These are phyloP conservation scores for Pholiota molesta DNA, from an alignment of 768 basidiomycete species.

Conservation along the genomic window DNA sequence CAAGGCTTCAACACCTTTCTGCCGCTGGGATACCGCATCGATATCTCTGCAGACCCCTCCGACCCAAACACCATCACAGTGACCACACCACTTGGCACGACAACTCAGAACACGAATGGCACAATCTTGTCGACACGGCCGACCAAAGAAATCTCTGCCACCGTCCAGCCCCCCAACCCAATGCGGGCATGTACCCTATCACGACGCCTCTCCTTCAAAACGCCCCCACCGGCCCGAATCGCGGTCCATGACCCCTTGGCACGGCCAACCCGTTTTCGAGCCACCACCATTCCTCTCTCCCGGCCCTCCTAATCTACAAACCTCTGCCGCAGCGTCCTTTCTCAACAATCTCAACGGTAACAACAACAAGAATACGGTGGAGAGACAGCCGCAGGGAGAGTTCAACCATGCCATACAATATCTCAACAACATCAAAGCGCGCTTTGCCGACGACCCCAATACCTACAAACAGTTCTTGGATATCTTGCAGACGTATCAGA, in stretches of 20 bases:
- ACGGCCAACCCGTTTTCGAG: constrained; percentile 41
- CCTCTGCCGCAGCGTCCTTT: constrained; percentile 65
- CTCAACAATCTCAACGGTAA: constrained; percentile 55
- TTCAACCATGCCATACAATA: constrained; percentile 97
- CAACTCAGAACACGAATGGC: constrained; percentile 62
- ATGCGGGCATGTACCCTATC: constrained; percentile 28
- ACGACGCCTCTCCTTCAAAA: constrained; percentile 36
- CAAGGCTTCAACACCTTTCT: constrained; percentile 99
- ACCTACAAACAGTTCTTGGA: constrained; percentile 91
- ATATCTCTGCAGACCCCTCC: constrained; percentile 71
- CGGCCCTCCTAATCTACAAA: constrained; percentile 47
- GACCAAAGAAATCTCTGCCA: constrained; percentile 33
- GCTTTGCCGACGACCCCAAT: constrained; percentile 87
- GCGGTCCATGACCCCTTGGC: constrained; percentile 58
- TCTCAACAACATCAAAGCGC: constrained; percentile 97
- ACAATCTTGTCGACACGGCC: constrained; percentile 27
- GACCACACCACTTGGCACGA: constrained; percentile 77
- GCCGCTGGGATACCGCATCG: constrained; percentile 92
- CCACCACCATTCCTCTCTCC: constrained; percentile 47
- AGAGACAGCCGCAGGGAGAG: constrained; percentile 62
- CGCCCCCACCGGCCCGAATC: constrained; percentile 42
- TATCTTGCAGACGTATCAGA: constrained; percentile 86
- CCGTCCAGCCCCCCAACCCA: constrained; percentile 34
- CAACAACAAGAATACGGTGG: constrained; percentile 46
- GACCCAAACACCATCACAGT: constrained; percentile 79